A percentile compares a stretch with the other conserved stretches of the same genome.
phyloP scores from a whole-genome alignment of 2,329 filamentous ascomycete species.

The Penicillium sp. region DNA sequence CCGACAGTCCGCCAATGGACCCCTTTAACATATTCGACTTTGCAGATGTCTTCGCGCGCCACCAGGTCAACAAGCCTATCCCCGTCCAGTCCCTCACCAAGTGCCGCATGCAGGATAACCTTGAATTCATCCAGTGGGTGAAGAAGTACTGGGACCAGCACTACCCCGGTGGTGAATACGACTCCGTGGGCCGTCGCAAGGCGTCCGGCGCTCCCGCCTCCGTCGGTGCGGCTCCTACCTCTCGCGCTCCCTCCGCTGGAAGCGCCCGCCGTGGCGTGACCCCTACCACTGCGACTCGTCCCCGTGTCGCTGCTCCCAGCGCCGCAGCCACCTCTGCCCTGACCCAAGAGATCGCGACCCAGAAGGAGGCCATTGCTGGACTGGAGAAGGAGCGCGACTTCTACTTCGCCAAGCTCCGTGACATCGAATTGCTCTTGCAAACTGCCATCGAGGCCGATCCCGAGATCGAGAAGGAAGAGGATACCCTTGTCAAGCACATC shows the following conservation, averaged over 20 bases:
- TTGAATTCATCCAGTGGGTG: constrained; percentile 96
- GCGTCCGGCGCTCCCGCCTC: constrained; percentile 67
- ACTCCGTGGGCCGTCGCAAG: constrained; percentile 82
- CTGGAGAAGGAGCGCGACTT: constrained; percentile 97
- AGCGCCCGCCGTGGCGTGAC: constrained; percentile 61
- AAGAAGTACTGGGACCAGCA: constrained; percentile 98
- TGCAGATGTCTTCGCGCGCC: constrained; percentile 75
- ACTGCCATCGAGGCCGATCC: constrained; percentile 90
- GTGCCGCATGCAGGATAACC: constrained; percentile 99
- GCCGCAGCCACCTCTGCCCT: constrained; percentile 68
- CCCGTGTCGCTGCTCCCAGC: constrained; percentile 49
- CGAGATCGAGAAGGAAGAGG: constrained; percentile 90
- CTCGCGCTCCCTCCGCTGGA: constrained; percentile 47
- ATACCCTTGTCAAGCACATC: constrained; percentile 90
- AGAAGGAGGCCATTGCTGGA: constrained; percentile 94
- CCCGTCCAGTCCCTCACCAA: constrained; percentile 88
- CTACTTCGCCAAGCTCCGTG: constrained; percentile 97
- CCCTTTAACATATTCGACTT: constrained; percentile 11
- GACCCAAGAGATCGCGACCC: constrained; percentile 78
- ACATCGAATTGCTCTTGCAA: constrained; percentile 94
- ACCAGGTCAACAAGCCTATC: constrained; percentile 85
- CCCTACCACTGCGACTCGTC: constrained; percentile 56
- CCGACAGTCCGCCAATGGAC: background rate
- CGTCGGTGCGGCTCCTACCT: constrained; percentile 36
- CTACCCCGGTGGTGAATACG: constrained; percentile 96